Percentiles rank a stretch among this genome's conserved stretches.
These are phyloP conservation scores for Colletotrichum abscissum DNA, from an alignment of 2,329 filamentous ascomycete genomes.

Conservation along the genomic window DNA sequence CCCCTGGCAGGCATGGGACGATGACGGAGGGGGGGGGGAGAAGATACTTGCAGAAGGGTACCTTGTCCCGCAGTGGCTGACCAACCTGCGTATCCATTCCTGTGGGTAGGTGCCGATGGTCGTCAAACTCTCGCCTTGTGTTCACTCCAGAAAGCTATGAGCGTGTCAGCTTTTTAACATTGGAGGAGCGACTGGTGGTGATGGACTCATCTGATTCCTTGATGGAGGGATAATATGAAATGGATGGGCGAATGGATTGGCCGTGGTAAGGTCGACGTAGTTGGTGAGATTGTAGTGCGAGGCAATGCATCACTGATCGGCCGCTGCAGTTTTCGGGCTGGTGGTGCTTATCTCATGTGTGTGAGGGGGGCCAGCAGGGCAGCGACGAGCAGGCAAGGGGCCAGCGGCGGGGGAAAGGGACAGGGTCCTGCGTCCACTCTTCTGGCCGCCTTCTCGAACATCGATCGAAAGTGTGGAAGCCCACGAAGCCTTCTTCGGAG, in stretches of 20 bases:
- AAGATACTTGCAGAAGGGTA: not conserved
- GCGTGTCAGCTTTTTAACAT: not conserved
- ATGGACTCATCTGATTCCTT: not conserved
- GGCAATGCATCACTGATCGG: not conserved
- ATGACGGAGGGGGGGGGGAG: slow-evolving; percentile 24
- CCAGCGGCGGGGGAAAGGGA: not conserved
- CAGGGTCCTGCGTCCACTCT: slow-evolving; percentile 24
- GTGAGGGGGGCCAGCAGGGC: not conserved
- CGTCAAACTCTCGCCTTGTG: not conserved
- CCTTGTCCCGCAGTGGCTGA: not conserved
- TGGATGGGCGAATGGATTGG: not conserved
- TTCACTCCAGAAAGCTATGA: not conserved
- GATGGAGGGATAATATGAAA: not conserved
- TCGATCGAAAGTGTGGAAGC: slow-evolving; percentile 35
- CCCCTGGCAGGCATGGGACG: slow-evolving; percentile 9
- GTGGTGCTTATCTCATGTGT: slow-evolving; percentile 9
- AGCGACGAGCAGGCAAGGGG: not conserved
- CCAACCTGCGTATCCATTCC: not conserved
- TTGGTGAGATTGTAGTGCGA: not conserved
- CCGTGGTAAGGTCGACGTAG: not conserved
- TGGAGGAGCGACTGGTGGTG: not conserved
- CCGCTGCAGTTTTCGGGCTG: not conserved
- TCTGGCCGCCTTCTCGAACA: slow-evolving; percentile 37
- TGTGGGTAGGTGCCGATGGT: not conserved
- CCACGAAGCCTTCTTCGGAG: slow-evolving; percentile 29